A percentile compares a stretch with the other conserved stretches of the same genome.
phyloP scores from a whole-genome alignment of 768 basidiomycete genomes.

The Boletus reticulatus region DNA sequence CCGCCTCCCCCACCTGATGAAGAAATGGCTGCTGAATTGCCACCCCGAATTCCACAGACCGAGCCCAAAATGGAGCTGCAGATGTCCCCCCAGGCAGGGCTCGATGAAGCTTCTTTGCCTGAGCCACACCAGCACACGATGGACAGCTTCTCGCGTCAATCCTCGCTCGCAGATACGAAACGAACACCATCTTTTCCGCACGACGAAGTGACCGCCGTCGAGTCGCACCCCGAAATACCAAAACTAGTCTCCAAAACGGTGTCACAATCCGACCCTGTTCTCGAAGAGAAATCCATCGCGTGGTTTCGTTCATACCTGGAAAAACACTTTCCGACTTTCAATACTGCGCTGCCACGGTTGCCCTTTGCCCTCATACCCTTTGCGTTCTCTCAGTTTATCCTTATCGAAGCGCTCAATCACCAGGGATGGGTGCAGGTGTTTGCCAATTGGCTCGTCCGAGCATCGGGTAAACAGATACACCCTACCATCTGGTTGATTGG shows the following conservation, averaged over 20 bases:
- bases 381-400: slow-evolving; percentile 92
- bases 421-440: slow-evolving; percentile 91
- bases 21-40: neutral
- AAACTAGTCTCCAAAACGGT: neutral
- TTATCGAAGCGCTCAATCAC: slow-evolving; percentile 79
- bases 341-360: slow-evolving; percentile 63
- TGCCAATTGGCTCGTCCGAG: slow-evolving; percentile 60
- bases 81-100: neutral
- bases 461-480: slow-evolving; percentile 39
- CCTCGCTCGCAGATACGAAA: neutral
- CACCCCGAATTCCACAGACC: neutral
- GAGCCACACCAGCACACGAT: neutral
- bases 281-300: too few species aligned
- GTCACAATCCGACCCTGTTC: neutral
- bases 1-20: slow-evolving; percentile 2
- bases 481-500: slow-evolving; percentile 67
- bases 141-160: neutral
- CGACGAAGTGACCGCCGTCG: neutral
- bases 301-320: neutral
- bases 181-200: neutral
- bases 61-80: neutral
- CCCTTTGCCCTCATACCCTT: slow-evolving; percentile 90
- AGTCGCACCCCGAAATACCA: neutral
- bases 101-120: neutral
- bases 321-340: slow-evolving; percentile 68